Evolutionary conservation across 139 green algal genomes (phyloP), one percentile per base, ranked within the genome.

Genomic region (Zygnema cylindricum): DNA sequence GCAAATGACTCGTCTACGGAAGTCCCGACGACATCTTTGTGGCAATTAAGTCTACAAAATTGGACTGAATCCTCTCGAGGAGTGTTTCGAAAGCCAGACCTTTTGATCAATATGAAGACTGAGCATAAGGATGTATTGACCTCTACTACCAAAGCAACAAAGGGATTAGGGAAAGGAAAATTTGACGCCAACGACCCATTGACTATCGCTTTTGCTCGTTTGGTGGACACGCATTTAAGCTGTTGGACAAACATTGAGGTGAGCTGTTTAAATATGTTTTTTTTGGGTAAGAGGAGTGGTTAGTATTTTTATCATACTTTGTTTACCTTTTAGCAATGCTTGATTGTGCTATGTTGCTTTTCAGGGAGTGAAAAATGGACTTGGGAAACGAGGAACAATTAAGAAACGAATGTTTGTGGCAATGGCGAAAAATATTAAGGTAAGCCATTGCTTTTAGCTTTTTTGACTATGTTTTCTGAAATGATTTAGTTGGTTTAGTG

Each of bases 121-220:
- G n/a, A n/a, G n/a, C n/a, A n/a, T n/a, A n/a, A n/a, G n/a, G n/a
- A n/a, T n/a, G n/a, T n/a, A n/a, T n/a, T n/a, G n/a, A n/a, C n/a
- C n/a, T n/a, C n/a, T n/a, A n/a, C n/a, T n/a, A n/a, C n/a, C n/a
- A n/a, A n/a, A n/a, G n/a, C n/a, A n/a, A n/a, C n/a, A n/a, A n/a
- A 73, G 57, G 57, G 57, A 30, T 30, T 73, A 30, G 57, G 30
- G 57, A 30, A 41, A 21, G 76, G 76, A 41, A 35, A n/a, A 22
- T 83, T 83, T 43, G 38, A 35, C 76, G 38, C 32, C n/a, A 83
- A 35, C 36, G 76, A 83, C 76, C 76, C 76, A 41, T n/a, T 83
- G 1, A 83, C 76, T 35, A 41, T 83, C 38, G 76, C 76, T n/a
- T 83, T 83, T 35, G 76, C 76, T 41, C 76, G 76, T 11, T 25